These are phyloP conservation scores for Hura crepitans DNA, from an alignment of 441 rosid species.

Conservation along the genomic window DNA sequence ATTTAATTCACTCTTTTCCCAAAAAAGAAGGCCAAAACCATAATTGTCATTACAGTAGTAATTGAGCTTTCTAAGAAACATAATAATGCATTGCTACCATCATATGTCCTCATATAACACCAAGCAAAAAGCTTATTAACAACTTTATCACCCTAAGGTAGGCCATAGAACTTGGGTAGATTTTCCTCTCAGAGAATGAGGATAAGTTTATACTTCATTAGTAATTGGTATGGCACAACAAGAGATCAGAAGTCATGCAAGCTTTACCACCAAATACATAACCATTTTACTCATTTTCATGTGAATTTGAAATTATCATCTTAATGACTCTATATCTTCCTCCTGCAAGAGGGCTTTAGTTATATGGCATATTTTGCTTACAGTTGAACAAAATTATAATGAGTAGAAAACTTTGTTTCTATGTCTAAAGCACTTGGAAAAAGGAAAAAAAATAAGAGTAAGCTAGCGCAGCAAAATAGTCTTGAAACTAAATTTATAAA, in stretches of 20 bases:
- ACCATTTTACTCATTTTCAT: background rate
- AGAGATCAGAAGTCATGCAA: background rate
- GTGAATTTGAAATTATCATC: no score
- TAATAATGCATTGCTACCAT: background rate
- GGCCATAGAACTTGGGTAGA: background rate
- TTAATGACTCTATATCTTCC: background rate
- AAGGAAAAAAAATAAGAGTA: background rate
- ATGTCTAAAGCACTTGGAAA: background rate
- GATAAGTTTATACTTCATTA: background rate
- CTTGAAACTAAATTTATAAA: background rate
- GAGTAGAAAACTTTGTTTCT: background rate
- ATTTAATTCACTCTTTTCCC: background rate
- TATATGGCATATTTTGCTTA: no score
- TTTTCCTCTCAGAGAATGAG: background rate
- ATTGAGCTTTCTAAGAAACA: background rate
- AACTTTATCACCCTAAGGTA: background rate
- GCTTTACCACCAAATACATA: background rate
- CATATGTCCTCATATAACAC: background rate
- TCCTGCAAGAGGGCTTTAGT: background rate
- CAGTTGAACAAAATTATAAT: no score
- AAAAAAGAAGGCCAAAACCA: background rate
- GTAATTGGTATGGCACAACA: background rate
- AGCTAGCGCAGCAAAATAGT: slow-evolving; percentile 7
- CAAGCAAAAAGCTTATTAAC: slow-evolving; percentile 8
- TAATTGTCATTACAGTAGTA: background rate